phyloP scores from a whole-genome alignment of 345 rosid genomes.

The Aegle marmelos region DNA sequence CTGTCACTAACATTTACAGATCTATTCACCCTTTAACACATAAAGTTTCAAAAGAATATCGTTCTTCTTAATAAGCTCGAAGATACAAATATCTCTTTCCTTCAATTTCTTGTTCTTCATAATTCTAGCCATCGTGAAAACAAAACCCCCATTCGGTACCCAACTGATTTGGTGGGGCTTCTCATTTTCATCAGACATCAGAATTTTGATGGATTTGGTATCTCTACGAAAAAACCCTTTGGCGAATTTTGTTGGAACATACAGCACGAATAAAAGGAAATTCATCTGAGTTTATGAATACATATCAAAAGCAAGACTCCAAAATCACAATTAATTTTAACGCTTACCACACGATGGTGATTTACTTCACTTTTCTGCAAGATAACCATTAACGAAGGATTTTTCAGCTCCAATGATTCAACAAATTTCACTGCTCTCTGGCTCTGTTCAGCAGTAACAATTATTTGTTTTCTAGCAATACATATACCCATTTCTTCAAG shows the following conservation, averaged over 20 bases:
- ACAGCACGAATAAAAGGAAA: constrained; percentile 8
- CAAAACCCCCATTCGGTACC: not conserved
- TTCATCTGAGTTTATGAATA: not conserved
- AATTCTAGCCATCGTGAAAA: constrained; percentile 12
- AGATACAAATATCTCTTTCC: constrained; percentile 25
- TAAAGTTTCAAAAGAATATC: constrained; percentile 16
- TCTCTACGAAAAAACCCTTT: constrained; percentile 1
- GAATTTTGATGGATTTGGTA: constrained; percentile 11
- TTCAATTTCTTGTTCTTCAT: constrained; percentile 13
- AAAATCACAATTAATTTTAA: not conserved
- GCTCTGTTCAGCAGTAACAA: constrained; percentile 17
- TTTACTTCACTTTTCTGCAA: constrained; percentile 23
- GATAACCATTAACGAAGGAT: constrained; percentile 37
- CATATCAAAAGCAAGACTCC: not conserved
- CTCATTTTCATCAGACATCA: constrained; percentile 21
- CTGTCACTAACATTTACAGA: not conserved
- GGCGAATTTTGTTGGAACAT: constrained; percentile 17
- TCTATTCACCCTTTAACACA: not conserved
- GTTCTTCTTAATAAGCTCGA: constrained; percentile 11
- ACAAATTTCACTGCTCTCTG: constrained; percentile 33
- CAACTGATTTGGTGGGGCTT: not conserved
- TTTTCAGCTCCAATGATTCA: constrained; percentile 26
- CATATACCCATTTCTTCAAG: not conserved
- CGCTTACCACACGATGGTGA: constrained; percentile 2
- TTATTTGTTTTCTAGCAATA: not conserved